These are phyloP conservation scores for Aspergillus novoparasiticus DNA, from an alignment of 2,329 filamentous ascomycete genomes.

Conservation along the genomic window DNA sequence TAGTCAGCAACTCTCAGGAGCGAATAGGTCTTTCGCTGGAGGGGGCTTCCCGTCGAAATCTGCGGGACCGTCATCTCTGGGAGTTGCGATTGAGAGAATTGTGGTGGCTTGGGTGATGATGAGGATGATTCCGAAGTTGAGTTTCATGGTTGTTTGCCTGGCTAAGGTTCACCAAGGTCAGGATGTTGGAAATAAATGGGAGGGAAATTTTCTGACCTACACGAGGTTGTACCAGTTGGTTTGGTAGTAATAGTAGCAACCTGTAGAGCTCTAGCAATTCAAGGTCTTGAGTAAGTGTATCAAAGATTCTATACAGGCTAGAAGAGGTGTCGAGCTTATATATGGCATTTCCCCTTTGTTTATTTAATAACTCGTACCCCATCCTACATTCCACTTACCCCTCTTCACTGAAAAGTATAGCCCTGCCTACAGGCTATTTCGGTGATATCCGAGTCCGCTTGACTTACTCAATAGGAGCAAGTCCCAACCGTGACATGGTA, in stretches of 20 bases:
- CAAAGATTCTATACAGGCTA: too few relatives aligned
- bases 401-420: background rate
- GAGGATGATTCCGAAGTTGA: background rate
- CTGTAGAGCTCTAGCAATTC: too few relatives aligned
- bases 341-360: too few relatives aligned
- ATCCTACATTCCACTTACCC: background rate
- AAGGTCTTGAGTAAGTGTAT: too few relatives aligned
- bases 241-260: too few relatives aligned
- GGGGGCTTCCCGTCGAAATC: background rate
- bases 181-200: background rate
- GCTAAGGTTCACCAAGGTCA: too few relatives aligned
- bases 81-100: background rate
- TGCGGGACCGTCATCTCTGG: background rate
- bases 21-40: background rate
- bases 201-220: background rate
- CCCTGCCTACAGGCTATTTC: too few relatives aligned
- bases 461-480: too few relatives aligned
- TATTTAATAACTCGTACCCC: background rate
- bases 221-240: too few relatives aligned
- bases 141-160: background rate
- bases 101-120: background rate
- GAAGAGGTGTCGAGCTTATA: background rate
- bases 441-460: too few relatives aligned
- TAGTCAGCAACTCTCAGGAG: background rate
- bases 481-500: too few relatives aligned